These are phyloP conservation scores for Ammopiptanthus mongolicus DNA, from an alignment of 306 rosid genomes.

Conservation along the genomic window DNA sequence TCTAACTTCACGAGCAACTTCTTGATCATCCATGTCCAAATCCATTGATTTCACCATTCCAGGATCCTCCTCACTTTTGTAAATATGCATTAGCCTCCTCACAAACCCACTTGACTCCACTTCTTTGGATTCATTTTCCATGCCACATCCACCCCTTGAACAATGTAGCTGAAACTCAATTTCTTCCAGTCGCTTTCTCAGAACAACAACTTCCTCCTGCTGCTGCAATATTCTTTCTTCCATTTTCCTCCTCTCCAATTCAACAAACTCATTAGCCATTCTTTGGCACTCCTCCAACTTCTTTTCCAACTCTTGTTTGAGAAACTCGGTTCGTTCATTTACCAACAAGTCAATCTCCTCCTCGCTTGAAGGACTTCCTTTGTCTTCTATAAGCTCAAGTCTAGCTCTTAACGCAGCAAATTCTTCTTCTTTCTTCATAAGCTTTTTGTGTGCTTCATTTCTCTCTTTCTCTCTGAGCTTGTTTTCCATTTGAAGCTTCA, in stretches of 20 bases:
- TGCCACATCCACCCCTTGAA: slow-evolving; percentile 36
- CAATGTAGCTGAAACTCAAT: slow-evolving; percentile 56
- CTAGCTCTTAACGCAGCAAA: slow-evolving; percentile 61
- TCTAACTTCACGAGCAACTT: slow-evolving; percentile 47
- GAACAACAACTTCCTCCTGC: slow-evolving; percentile 81
- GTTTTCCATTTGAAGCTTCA: slow-evolving; percentile 85
- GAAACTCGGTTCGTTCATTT: slow-evolving; percentile 52
- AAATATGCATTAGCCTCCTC: slow-evolving; percentile 59
- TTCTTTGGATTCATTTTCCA: slow-evolving; percentile 40
- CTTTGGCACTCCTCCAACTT: slow-evolving; percentile 86
- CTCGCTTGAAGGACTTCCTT: slow-evolving; percentile 47
- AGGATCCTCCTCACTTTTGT: slow-evolving; percentile 66
- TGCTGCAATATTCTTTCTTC: slow-evolving; percentile 81
- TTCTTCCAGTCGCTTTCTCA: slow-evolving; percentile 77
- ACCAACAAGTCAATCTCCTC: slow-evolving; percentile 80
- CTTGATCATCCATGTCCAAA: slow-evolving; percentile 94
- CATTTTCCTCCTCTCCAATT: slow-evolving; percentile 88
- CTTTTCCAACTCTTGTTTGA: slow-evolving; percentile 72
- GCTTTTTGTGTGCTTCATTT: slow-evolving; percentile 70
- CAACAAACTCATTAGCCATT: slow-evolving; percentile 84
- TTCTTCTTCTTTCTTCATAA: slow-evolving; percentile 81
- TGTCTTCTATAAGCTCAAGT: slow-evolving; percentile 45
- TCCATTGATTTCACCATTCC: slow-evolving; percentile 97
- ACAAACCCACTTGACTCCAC: slow-evolving; percentile 62
- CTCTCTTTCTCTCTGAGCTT: slow-evolving; percentile 74